Conservation (phyloP, 2,329 filamentous ascomycete species). For the Pleoardoris graminearum region DNA sequence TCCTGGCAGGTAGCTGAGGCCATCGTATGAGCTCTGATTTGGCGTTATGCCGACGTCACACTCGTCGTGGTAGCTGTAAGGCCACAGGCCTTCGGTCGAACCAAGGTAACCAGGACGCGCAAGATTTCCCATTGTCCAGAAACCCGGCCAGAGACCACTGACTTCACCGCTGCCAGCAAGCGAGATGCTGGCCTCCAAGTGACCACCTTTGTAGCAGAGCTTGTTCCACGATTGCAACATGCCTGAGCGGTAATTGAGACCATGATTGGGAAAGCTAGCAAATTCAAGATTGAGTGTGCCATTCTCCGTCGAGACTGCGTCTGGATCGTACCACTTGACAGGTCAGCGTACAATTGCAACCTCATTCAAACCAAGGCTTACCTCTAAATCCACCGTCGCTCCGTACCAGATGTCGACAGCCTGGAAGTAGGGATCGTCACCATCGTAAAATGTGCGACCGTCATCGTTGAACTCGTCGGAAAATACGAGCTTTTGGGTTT, state of each 20-base stretch:
- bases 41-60: conserved; percentile 73
- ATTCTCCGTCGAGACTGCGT: conserved; percentile 64
- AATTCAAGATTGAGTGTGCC: conserved; percentile 67
- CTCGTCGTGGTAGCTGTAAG: conserved; percentile 70
- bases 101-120: conserved; percentile 69
- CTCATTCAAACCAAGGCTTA: conserved; percentile 31
- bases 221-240: conserved; percentile 78
- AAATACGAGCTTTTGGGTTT: conserved; percentile 67
- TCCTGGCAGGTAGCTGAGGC: conserved; percentile 68
- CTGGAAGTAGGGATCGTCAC: conserved; percentile 70
- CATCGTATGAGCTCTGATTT: conserved; percentile 70
- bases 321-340: conserved; percentile 68
- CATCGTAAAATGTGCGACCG: conserved; percentile 70
- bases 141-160: conserved; percentile 73
- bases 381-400: conserved; percentile 69
- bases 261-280: conserved; percentile 67
- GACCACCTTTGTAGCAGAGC: conserved; percentile 71
- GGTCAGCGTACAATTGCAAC: conserved; percentile 6
- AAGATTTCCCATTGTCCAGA: conserved; percentile 76
- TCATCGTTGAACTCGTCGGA: conserved; percentile 72
- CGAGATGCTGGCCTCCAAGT: conserved; percentile 71
- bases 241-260: conserved; percentile 69
- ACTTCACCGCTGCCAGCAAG: conserved; percentile 68
- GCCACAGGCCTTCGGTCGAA: conserved; percentile 74
- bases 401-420: conserved; percentile 73